Conservation (phyloP, 2,329 filamentous ascomycete species). For the Mycosphaerella sp. region DNA sequence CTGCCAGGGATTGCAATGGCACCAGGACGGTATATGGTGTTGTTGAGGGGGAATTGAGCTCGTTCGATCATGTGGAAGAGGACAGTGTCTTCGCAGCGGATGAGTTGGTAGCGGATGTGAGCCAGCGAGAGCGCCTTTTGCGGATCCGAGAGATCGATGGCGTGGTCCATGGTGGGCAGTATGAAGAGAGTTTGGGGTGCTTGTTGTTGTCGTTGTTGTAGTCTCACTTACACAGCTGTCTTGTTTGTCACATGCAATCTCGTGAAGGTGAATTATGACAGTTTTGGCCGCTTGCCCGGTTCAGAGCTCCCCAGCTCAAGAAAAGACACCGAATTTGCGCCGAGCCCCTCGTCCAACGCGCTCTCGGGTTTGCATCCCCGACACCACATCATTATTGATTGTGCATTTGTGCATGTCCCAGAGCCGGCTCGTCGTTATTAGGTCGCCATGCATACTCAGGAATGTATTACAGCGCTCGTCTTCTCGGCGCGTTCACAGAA, state of each 20-base stretch:
- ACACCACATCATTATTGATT: too few species aligned
- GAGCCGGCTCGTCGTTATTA: slow-evolving; percentile 20
- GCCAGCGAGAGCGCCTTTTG: slow-evolving; percentile 79
- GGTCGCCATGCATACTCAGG: neutral
- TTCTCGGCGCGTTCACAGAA: neutral
- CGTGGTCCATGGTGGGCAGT: slow-evolving; percentile 64
- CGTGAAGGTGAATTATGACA: neutral
- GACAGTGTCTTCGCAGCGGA: slow-evolving; percentile 94
- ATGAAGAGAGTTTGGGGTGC: neutral
- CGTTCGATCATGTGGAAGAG: slow-evolving; percentile 95
- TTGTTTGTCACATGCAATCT: neutral
- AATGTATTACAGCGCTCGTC: neutral
- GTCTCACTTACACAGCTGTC: neutral
- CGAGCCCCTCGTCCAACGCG: too few species aligned
- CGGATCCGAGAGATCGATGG: slow-evolving; percentile 80
- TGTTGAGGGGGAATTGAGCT: slow-evolving; percentile 92
- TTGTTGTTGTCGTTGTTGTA: neutral
- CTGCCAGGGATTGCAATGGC: slow-evolving; percentile 71
- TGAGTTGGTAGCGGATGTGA: slow-evolving; percentile 74
- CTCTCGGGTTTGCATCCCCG: too few species aligned
- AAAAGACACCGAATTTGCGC: too few species aligned
- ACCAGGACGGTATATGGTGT: slow-evolving; percentile 74
- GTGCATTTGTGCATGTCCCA: too few species aligned
- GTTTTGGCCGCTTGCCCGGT: too few species aligned
- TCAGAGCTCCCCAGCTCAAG: too few species aligned